Evolutionary conservation across 306 rosid genomes (phyloP), one percentile per base, ranked within the genome.

Genomic region (Fragaria iinumae): DNA sequence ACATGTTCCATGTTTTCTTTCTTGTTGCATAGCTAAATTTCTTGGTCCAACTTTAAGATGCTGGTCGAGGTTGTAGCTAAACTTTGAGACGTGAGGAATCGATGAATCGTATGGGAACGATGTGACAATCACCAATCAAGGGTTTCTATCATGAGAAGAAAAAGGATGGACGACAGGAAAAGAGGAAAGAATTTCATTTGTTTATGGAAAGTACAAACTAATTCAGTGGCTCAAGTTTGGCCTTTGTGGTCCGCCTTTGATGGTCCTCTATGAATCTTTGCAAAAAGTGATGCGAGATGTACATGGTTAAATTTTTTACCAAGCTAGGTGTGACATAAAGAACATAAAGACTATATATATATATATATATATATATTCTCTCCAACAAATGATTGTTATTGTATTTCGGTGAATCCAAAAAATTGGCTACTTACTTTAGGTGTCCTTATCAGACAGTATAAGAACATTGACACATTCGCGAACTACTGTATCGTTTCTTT

Each of bases 211-310:
- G 82, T 41, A 57, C 67, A 50, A 67, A 25, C 64, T 47, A 55
- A 11, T 77, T 73, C 77, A 11, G 70, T 84, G 87, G 82, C 77
- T 79, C 44, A 62, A 50, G 72, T 10, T 57, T 80, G 11, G 70
- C 76, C 66, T 3, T 59, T 41, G 7, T 11, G 60, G 78, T 71
- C 80, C 81, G 41, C 53, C 43, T 70, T 43, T 21, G 18, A 47
- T 71, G 85, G 88, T 75, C 81, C 80, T 36, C 75, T 20, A 8
- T 36, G 83, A 81, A 84, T 81, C 88, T 78, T 48, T 27, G 41
- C 43, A 8, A 62, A 60, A 66, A 27, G 57, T 49, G 59, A 12
- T 62, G 47, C 44, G 9, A 45, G 10, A 0, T 36, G 0, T 36
- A 39, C 10, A 12, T 3, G 38, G 48, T 50, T 17, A 11, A 32